Evolutionary conservation across 1,284 basidiomycete species (phyloP).

Genomic region (Trichosporon faecale): DNA sequence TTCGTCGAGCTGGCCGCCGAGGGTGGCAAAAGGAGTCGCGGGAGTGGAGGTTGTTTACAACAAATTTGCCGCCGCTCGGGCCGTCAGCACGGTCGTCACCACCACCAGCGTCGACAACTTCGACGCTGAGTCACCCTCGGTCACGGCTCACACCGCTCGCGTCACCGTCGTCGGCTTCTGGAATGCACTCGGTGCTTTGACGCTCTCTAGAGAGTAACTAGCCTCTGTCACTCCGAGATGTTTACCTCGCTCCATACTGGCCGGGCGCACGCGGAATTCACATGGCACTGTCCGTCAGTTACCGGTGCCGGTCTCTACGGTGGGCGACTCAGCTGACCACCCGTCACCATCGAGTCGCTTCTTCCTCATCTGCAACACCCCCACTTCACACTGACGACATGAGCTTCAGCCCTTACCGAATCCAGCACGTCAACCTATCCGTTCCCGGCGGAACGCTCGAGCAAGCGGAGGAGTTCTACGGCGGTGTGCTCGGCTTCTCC

Average conservation of each 20-base stretch:
- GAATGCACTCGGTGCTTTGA: neutral
- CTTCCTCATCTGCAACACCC: neutral
- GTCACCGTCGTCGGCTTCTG: neutral
- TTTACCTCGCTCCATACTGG: neutral
- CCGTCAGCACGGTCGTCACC: too few relatives aligned
- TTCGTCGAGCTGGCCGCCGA: neutral
- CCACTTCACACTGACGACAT: neutral
- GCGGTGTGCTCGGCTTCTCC: constrained; percentile 40
- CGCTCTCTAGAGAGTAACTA: too few relatives aligned
- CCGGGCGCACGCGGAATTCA: neutral
- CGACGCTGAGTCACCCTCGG: neutral
- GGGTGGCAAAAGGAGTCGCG: neutral
- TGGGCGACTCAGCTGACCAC: neutral
- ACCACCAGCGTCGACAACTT: neutral
- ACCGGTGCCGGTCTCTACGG: neutral
- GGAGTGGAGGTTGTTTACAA: constrained; percentile 5
- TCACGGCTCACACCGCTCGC: neutral
- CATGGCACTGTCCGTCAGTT: neutral
- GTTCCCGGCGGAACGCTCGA: constrained; percentile 43
- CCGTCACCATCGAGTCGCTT: too few relatives aligned
- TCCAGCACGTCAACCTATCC: constrained; percentile 50
- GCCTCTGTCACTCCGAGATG: neutral
- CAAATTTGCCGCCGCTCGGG: neutral
- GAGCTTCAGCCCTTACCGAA: constrained; percentile 1
- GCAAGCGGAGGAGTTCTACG: constrained; percentile 48